Conservation (phyloP, 257 asterid species). For the Sherardia arvensis region DNA sequence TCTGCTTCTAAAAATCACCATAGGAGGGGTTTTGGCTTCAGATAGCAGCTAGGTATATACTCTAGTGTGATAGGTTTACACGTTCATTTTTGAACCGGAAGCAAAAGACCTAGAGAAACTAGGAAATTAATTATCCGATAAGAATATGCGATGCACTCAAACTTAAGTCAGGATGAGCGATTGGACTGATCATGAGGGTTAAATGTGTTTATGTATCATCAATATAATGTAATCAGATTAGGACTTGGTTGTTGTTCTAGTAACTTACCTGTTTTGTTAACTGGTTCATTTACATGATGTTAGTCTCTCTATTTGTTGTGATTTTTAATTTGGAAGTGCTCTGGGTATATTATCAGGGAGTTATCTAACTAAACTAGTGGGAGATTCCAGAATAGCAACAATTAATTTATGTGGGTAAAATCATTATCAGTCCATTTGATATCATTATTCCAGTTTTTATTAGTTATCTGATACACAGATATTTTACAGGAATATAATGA, state of each 20-base stretch:
- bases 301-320: not conserved
- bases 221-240: not conserved
- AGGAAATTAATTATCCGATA: not conserved
- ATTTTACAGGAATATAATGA: constrained; percentile 19
- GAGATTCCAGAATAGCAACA: not conserved
- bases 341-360: not conserved
- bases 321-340: not conserved
- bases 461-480: constrained; percentile 8
- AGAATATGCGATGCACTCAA: not conserved
- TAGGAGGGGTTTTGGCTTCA: not conserved
- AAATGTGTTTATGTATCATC: not conserved
- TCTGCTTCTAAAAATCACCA: not conserved
- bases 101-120: not conserved
- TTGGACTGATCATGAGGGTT: not conserved
- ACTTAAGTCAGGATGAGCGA: not conserved
- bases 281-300: not conserved
- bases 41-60: not conserved
- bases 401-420: not conserved
- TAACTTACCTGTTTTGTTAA: not conserved
- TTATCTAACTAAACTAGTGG: too few species aligned
- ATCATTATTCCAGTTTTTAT: not conserved
- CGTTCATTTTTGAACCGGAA: not conserved
- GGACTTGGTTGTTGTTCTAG: not conserved
- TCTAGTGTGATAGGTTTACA: not conserved
- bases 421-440: not conserved